Evolutionary conservation across 805 yeast genomes (phyloP).

Genomic region (Lipomyces yamanashiensis): DNA sequence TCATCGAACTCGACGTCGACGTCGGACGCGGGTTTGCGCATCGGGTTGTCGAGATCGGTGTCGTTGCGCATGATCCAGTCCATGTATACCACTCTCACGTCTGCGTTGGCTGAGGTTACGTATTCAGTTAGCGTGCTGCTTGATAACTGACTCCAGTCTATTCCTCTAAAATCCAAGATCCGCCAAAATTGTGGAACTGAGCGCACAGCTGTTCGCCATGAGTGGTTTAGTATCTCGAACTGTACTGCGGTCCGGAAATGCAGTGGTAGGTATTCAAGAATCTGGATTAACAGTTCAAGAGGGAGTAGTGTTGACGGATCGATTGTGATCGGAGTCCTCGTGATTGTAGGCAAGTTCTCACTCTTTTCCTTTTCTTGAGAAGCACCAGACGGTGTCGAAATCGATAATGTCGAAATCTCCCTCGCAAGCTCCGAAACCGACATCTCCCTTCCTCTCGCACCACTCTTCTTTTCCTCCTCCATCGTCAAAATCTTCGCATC

Average conservation of each 20-base stretch:
- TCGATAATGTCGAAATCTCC: constrained; percentile 3
- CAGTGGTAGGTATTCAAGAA: constrained; percentile 17
- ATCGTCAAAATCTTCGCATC: constrained; percentile 9
- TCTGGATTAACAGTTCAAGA: constrained; percentile 13
- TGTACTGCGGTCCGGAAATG: constrained; percentile 19
- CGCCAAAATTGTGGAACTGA: constrained; percentile 15
- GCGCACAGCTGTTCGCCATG: constrained; percentile 19
- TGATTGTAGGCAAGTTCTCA: no score
- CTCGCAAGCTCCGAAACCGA: not conserved
- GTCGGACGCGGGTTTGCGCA: not conserved
- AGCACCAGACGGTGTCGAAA: not conserved
- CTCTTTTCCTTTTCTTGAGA: not conserved
- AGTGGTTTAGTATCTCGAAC: constrained; percentile 7
- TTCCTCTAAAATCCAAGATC: constrained; percentile 4
- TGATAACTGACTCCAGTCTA: constrained; percentile 10
- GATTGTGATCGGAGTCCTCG: not conserved
- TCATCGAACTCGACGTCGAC: constrained; percentile 14
- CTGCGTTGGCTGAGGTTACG: constrained; percentile 10
- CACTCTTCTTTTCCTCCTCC: not conserved
- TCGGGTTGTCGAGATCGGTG: not conserved
- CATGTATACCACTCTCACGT: not conserved
- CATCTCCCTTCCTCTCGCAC: not conserved
- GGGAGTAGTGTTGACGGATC: constrained; percentile 26
- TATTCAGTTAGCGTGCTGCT: not conserved
- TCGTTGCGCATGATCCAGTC: constrained; percentile 19